These are phyloP conservation scores for Rhypophila decipiens DNA, from an alignment of 495 filamentous ascomycete genomes.

Conservation along the genomic window DNA sequence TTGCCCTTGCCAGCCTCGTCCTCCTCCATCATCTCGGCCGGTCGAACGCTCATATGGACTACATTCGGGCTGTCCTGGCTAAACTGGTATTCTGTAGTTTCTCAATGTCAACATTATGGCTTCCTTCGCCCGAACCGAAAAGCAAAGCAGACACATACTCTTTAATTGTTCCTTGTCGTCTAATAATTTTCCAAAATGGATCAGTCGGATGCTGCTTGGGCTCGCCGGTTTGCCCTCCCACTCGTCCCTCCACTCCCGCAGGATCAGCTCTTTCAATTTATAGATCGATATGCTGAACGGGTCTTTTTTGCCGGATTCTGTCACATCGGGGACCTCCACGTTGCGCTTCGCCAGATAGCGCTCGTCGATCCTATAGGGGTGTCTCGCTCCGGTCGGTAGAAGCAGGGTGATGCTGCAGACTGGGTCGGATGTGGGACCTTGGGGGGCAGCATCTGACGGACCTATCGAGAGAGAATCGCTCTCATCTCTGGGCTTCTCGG, in stretches of 20 bases:
- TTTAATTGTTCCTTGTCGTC: slow-evolving; percentile 77
- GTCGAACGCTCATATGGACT: slow-evolving; percentile 89
- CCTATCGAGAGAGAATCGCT: slow-evolving; percentile 36
- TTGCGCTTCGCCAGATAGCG: slow-evolving; percentile 76
- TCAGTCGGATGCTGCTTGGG: slow-evolving; percentile 78
- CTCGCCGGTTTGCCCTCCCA: slow-evolving; percentile 81
- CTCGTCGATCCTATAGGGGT: slow-evolving; percentile 81
- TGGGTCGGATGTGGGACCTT: slow-evolving; percentile 6
- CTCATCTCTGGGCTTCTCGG: slow-evolving; percentile 19
- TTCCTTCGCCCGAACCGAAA: no score
- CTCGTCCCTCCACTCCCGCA: slow-evolving; percentile 83
- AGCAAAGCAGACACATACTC: slow-evolving; percentile 17
- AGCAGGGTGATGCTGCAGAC: slow-evolving; percentile 61
- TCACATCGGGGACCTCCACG: slow-evolving; percentile 60
- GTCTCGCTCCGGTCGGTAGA: slow-evolving; percentile 71
- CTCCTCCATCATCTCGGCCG: slow-evolving; percentile 83
- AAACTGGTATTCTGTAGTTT: slow-evolving; percentile 66
- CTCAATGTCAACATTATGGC: no score
- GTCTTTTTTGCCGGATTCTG: slow-evolving; percentile 52
- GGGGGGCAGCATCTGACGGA: slow-evolving; percentile 25
- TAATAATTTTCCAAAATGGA: slow-evolving; percentile 79
- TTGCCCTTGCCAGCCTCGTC: slow-evolving; percentile 70
- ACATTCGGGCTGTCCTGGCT: slow-evolving; percentile 66
- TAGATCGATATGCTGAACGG: slow-evolving; percentile 86
- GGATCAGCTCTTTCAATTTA: slow-evolving; percentile 84